Percentiles rank a stretch among this genome's conserved stretches.
Conservation (phyloP, 345 rosid species). For the Pistacia integerrima region DNA sequence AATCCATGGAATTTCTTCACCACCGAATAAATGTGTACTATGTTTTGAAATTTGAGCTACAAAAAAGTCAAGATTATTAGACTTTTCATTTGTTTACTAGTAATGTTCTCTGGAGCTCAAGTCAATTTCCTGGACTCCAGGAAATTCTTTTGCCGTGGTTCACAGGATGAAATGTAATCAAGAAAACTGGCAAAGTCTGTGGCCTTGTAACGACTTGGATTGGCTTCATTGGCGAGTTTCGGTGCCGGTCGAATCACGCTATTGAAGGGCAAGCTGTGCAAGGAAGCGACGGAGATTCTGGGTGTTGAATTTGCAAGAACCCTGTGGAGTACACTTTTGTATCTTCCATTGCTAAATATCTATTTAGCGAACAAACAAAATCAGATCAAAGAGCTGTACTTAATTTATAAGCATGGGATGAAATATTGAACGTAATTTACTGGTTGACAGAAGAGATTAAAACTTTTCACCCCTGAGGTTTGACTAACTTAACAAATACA, state of each 20-base stretch:
- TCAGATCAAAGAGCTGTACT: background rate
- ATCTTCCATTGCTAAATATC: slow-evolving; percentile 61
- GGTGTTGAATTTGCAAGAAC: slow-evolving; percentile 31
- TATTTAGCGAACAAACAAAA: background rate
- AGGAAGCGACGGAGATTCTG: slow-evolving; percentile 40
- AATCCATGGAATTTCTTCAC: too few relatives aligned
- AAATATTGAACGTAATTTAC: too few relatives aligned
- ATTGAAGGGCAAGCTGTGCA: slow-evolving; percentile 33
- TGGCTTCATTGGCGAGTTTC: slow-evolving; percentile 25
- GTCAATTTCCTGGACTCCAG: slow-evolving; percentile 32
- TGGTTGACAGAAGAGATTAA: too few relatives aligned
- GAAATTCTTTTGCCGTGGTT: slow-evolving; percentile 33
- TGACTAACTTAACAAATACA: too few relatives aligned
- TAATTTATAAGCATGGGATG: too few relatives aligned
- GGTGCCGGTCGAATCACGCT: slow-evolving; percentile 29
- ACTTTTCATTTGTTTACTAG: background rate
- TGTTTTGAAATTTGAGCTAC: background rate
- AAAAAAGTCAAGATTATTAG: too few relatives aligned
- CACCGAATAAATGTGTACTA: too few relatives aligned
- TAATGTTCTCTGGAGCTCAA: background rate
- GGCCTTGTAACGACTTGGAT: slow-evolving; percentile 37
- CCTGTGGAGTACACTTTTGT: slow-evolving; percentile 45
- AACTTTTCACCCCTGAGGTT: too few relatives aligned
- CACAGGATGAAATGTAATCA: slow-evolving; percentile 25
- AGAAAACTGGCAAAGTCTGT: slow-evolving; percentile 36